A percentile compares a stretch with the other conserved stretches of the same genome.
Evolutionary conservation across 202 grass and related monocot species (phyloP).

Genomic region (Zoysia matrella): DNA sequence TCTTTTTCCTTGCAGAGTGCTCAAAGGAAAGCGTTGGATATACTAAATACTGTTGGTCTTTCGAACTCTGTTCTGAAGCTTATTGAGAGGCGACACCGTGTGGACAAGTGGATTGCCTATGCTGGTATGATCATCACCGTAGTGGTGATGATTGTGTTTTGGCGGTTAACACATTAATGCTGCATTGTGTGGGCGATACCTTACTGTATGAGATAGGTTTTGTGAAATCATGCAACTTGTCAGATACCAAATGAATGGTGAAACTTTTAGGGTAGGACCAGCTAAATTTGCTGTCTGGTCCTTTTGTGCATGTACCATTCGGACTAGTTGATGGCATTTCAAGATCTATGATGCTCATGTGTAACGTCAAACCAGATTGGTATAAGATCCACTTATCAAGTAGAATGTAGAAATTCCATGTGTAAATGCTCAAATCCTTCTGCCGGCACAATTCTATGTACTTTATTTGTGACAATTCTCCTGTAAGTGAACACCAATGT

Average conservation of each 20-base stretch:
- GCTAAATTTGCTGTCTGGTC: not conserved
- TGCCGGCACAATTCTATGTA: conserved; percentile 5
- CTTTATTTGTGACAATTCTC: not conserved
- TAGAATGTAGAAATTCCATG: not conserved
- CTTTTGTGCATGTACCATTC: not conserved
- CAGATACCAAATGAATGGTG: not conserved
- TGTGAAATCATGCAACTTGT: not conserved
- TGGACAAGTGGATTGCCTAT: conserved; percentile 94
- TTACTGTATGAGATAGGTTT: conserved; percentile 26
- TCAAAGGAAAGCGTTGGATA: conserved; percentile 98
- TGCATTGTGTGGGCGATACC: not conserved
- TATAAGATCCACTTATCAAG: not conserved
- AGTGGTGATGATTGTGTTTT: conserved; percentile 74
- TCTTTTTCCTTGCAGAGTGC: conserved; percentile 62
- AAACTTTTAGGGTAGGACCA: conserved; percentile 1
- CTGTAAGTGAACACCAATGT: conserved; percentile 4
- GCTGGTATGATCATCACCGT: conserved; percentile 75
- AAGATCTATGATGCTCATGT: not conserved
- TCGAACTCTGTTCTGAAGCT: conserved; percentile 94
- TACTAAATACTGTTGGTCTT: conserved; percentile 91
- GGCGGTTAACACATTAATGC: conserved; percentile 75
- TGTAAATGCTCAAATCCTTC: conserved; percentile 6
- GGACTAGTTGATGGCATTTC: not conserved
- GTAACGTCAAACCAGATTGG: not conserved
- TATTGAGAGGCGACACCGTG: conserved; percentile 82